Evolutionary conservation across 257 asterid species (phyloP).

Genomic region (Solanum rostratum): DNA sequence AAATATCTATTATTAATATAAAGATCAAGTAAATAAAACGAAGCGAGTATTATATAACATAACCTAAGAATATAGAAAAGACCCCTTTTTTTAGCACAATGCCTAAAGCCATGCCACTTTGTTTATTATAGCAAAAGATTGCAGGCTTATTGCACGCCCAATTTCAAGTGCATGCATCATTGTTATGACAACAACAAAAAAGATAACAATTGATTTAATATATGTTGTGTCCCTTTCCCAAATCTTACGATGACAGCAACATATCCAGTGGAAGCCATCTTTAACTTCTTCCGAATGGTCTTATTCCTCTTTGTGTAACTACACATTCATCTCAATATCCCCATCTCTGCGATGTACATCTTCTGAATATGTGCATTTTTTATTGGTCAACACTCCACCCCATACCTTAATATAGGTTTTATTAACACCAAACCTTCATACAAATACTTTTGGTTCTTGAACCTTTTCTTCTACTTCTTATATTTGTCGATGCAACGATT

Average conservation of each 20-base stretch:
- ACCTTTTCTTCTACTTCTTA: no score
- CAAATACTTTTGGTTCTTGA: neutral
- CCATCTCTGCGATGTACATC: no score
- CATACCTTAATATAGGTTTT: neutral
- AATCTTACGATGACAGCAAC: no score
- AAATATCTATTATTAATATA: neutral
- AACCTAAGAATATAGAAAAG: neutral
- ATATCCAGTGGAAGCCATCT: no score
- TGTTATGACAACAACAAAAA: neutral
- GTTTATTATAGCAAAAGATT: neutral
- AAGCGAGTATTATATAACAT: neutral
- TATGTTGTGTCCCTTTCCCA: neutral
- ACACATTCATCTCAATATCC: no score
- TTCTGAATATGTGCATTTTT: no score
- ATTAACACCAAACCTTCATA: neutral
- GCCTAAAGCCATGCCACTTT: no score
- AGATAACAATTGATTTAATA: neutral
- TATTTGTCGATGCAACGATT: no score
- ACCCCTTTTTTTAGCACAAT: neutral
- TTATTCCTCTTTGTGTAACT: no score
- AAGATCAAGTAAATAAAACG: neutral
- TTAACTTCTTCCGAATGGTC: no score
- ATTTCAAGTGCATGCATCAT: neutral
- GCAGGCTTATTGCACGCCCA: neutral
- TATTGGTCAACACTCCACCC: no score